These are phyloP conservation scores for Wickerhamiella occidentalis DNA, from an alignment of 805 yeast species.

Conservation along the genomic window DNA sequence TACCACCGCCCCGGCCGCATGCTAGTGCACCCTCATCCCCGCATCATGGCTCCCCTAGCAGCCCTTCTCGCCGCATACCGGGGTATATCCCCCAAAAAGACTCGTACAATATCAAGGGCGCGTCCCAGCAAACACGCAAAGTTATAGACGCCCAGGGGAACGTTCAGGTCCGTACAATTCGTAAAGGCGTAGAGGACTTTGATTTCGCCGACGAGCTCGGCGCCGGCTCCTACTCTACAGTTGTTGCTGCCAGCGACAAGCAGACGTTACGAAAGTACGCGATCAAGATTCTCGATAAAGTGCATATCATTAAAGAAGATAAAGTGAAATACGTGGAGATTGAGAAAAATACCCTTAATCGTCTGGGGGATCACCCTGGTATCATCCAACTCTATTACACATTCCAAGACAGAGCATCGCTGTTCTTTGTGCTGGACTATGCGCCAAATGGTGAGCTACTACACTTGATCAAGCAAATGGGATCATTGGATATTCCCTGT, in stretches of 20 bases:
- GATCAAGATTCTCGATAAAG: slow-evolving; percentile 78
- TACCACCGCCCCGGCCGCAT: slow-evolving; percentile 1
- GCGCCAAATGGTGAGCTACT: slow-evolving; percentile 94
- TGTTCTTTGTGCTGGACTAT: slow-evolving; percentile 85
- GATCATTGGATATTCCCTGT: slow-evolving; percentile 63
- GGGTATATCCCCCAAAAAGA: slow-evolving; percentile 13
- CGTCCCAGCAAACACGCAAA: slow-evolving; percentile 7
- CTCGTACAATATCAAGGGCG: slow-evolving; percentile 8
- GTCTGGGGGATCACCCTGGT: slow-evolving; percentile 89
- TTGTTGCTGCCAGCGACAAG: slow-evolving; percentile 70
- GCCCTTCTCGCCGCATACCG: slow-evolving; percentile 6
- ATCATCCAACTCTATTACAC: slow-evolving; percentile 85
- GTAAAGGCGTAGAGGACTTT: slow-evolving; percentile 63
- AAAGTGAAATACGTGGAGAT: slow-evolving; percentile 93
- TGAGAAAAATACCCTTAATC: slow-evolving; percentile 78
- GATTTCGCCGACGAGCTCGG: slow-evolving; percentile 82
- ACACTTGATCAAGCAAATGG: slow-evolving; percentile 49
- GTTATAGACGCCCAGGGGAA: slow-evolving; percentile 31
- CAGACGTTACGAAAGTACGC: slow-evolving; percentile 72
- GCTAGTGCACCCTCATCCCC: not conserved
- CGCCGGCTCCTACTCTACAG: slow-evolving; percentile 93
- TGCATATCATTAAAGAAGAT: slow-evolving; percentile 86
- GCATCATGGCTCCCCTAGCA: not conserved
- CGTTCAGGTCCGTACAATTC: slow-evolving; percentile 39
- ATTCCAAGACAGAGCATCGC: slow-evolving; percentile 78